Base-by-base conservation (phyloP, 2,329 filamentous ascomycete species). In the Nigrograna mackinnonii region DNA sequence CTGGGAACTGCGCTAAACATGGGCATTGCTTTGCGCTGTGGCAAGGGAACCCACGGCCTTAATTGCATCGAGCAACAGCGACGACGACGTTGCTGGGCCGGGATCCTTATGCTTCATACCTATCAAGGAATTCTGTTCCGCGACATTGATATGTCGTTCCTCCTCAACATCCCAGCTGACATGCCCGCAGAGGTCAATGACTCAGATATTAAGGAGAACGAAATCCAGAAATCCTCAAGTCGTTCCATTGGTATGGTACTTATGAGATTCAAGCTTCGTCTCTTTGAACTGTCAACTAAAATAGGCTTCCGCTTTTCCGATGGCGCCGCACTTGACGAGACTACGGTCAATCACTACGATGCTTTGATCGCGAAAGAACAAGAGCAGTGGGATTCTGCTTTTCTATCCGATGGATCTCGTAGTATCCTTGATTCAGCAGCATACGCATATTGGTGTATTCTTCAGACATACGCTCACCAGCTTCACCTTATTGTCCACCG, bases 141-240 rank as follows among this genome's bases (percentile, higher is more conserved):
- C 14, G 24, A 28, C 14, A 34, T 34, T n/a, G 12, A 34, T 9
- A 11, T 34, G 3, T 34, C 31, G 12, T 12, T 9, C 12, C 11
- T 34, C 31, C 16, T 34, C 12, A 18, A 34, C 12, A 13, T 13
- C 3, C 11, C 31, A 13, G 12, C 31, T 18, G 16, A 11, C 12
- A 17, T 34, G 31, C 31, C 31, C 17, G 31, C 31, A 18, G 31
- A 34, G 11, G 11, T 34, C 16, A 28, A 28, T 28, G 31, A 34
- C 31, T 13, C 31, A 2, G 31, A 17, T 34, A 28, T 12, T 14
- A 11, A 12, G 3, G 14, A 11, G 11, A 14, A 28, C 14, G 24
- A 28, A 12, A 14, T 3, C 24, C 3, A 11, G 11, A 11, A 14
- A 14, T 12, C 24, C 11, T 12, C 24, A 11, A 14, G 24, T 28